These are phyloP conservation scores for Tetrapisispora namnaoensis DNA, from an alignment of 805 yeast species.

Conservation along the genomic window DNA sequence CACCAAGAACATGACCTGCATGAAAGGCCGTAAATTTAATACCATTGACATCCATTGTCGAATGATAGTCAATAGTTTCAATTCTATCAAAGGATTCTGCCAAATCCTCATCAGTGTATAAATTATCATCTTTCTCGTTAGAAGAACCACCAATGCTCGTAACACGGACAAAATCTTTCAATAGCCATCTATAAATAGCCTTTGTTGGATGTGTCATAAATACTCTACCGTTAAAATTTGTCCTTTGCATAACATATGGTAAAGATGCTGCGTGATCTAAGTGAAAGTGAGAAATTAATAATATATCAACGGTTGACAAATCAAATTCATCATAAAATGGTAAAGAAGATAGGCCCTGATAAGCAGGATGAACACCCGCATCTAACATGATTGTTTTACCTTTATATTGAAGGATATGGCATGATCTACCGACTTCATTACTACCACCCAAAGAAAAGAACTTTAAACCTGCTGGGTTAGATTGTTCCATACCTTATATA, in stretches of 20 bases:
- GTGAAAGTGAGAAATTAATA: constrained; percentile 90
- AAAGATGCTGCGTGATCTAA: constrained; percentile 96
- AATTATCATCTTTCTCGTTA: constrained; percentile 34
- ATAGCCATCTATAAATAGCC: constrained; percentile 92
- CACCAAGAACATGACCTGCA: constrained; percentile 99
- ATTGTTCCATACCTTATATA: constrained; percentile 6
- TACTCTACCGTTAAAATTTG: constrained; percentile 88
- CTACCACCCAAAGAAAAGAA: constrained; percentile 97
- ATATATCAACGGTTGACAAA: constrained; percentile 71
- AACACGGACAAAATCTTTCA: constrained; percentile 89
- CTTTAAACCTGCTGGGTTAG: constrained; percentile 33
- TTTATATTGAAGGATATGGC: constrained; percentile 84
- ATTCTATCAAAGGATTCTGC: constrained; percentile 79
- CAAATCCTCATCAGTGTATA: constrained; percentile 87
- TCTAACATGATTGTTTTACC: constrained; percentile 95
- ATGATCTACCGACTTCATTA: constrained; percentile 93
- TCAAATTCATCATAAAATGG: constrained; percentile 97
- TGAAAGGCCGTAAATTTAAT: constrained; percentile 94
- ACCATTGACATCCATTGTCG: constrained; percentile 91
- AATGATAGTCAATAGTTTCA: constrained; percentile 91
- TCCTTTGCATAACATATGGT: constrained; percentile 96
- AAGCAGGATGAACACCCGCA: constrained; percentile 97
- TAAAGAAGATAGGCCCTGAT: constrained; percentile 76
- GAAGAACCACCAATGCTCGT: constrained; percentile 45
- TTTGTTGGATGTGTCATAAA: constrained; percentile 99